Evolutionary conservation across 2,329 filamentous ascomycete species (phyloP), one percentile per base, ranked within the genome.

Genomic region (Colletotrichum lentis): DNA sequence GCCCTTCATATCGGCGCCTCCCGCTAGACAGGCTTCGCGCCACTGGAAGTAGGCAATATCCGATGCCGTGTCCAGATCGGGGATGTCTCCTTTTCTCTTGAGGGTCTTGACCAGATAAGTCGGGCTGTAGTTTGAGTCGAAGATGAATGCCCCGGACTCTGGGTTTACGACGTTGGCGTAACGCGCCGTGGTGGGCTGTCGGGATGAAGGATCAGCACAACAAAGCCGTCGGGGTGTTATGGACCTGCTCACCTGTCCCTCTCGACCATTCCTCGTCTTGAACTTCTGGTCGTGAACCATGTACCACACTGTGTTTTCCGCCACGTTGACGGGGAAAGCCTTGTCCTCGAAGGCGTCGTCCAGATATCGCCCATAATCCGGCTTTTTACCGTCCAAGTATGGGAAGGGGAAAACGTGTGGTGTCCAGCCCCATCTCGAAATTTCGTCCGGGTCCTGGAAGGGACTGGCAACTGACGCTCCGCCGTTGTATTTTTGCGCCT

Each of bases 1-100:
- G 35, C 12, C 52, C 5, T 18, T 43, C 3, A 35, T 8, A 8
- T 24, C 6, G 18, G 43, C n/a, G 0, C 20, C n/a, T 1, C 31
- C 43, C 0, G 7, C 22, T 0, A 27, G 10, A 44, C 61, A 58
- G 11, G n/a, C 53, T 5, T 11, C 20, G 1, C 39, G 41, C 61
- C 61, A 64, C 35, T 64, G 53, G 35, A 64, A 64, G 37, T 39
- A 64, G 22, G 61, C 31, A 31, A 64, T 3, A 24, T 64, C 61
- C 18, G 61, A 64, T 7, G 58, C 22, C 16, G 31, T 47, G 11
- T 64, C 53, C 22, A 58, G 20, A 11, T 64, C 61, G 0, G 61
- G 61, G 2, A 64, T 12, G 20, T 43, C 3, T 31, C 53, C 44
- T 12, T 16, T 7, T 2, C 14, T 8, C 20, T 8, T 16, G n/a